Evolutionary conservation across 257 asterid genomes (phyloP).

Genomic region (Gentiana straminea): DNA sequence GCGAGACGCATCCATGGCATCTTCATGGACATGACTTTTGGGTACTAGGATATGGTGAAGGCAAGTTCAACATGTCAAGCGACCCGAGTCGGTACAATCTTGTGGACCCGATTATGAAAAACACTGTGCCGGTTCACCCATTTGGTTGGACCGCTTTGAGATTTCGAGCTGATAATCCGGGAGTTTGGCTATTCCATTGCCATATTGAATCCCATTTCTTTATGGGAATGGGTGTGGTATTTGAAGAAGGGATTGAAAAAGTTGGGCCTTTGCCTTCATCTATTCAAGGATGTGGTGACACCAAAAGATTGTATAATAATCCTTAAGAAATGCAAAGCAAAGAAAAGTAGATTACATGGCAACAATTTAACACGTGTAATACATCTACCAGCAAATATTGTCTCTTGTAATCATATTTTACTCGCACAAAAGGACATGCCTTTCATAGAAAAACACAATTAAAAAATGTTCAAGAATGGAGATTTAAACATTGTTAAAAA

Average conservation of each 20-base stretch:
- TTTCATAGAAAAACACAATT: too few species aligned
- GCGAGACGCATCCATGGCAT: constrained; percentile 99
- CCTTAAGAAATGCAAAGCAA: too few species aligned
- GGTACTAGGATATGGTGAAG: constrained; percentile 74
- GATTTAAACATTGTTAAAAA: too few species aligned
- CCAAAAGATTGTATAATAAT: constrained; percentile 19
- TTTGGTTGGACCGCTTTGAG: constrained; percentile 89
- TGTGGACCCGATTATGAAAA: constrained; percentile 81
- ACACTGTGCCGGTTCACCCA: constrained; percentile 77
- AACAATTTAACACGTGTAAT: too few species aligned
- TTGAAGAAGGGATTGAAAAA: constrained; percentile 70
- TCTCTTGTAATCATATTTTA: too few species aligned
- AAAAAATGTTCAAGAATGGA: too few species aligned
- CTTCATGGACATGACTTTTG: constrained; percentile 94
- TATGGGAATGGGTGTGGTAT: constrained; percentile 91
- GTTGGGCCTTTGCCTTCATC: constrained; percentile 63
- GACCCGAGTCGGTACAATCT: constrained; percentile 53
- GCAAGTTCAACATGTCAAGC: constrained; percentile 38
- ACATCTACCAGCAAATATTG: too few species aligned
- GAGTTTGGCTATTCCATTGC: constrained; percentile 94
- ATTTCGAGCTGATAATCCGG: constrained; percentile 81
- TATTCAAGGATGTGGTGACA: constrained; percentile 81
- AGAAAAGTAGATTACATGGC: too few species aligned
- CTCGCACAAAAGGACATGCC: too few species aligned
- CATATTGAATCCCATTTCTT: constrained; percentile 89